Conservation (phyloP, 495 filamentous ascomycete genomes). For the Penicilliopsis zonata region DNA sequence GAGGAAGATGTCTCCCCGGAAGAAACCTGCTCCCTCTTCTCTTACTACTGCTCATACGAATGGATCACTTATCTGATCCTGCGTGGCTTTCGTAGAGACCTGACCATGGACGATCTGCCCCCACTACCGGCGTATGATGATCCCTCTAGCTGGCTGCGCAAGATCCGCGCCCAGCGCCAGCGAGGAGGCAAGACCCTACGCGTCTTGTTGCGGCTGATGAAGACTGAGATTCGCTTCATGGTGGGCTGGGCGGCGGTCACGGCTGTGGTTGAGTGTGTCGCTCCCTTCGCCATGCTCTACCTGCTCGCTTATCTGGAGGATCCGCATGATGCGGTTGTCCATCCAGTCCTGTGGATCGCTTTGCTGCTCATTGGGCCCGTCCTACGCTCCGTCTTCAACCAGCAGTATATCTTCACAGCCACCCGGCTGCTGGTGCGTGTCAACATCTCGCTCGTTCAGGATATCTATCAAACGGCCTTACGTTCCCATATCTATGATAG, state of each 20-base stretch:
- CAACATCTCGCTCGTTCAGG: conserved; percentile 34
- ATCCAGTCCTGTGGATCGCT: conserved; percentile 31
- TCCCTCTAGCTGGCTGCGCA: conserved; percentile 25
- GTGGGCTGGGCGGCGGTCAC: conserved; percentile 17
- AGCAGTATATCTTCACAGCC: conserved; percentile 37
- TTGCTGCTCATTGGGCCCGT: conserved; percentile 32
- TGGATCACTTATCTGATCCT: conserved; percentile 36
- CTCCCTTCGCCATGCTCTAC: conserved; percentile 32
- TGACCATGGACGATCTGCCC: conserved; percentile 34
- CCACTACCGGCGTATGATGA: conserved; percentile 39
- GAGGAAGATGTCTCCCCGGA: conserved; percentile 24
- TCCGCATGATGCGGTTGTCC: conserved; percentile 17
- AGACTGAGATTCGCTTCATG: conserved; percentile 26
- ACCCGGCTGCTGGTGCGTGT: conserved; percentile 33
- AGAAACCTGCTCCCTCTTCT: conserved; percentile 37
- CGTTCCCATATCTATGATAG: conserved; percentile 19
- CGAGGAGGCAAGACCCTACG: conserved; percentile 27
- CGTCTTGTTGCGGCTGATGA: conserved; percentile 25
- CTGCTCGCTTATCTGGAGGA: conserved; percentile 22
- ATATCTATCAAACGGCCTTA: conserved; percentile 38
- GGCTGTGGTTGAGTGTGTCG: conserved; percentile 24
- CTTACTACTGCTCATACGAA: conserved; percentile 34
- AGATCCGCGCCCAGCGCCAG: conserved; percentile 22
- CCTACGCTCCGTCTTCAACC: conserved; percentile 26
- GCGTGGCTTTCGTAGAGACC: conserved; percentile 23